Evolutionary conservation across 306 rosid species (phyloP).

Genomic region (Phaseolus lunatus): DNA sequence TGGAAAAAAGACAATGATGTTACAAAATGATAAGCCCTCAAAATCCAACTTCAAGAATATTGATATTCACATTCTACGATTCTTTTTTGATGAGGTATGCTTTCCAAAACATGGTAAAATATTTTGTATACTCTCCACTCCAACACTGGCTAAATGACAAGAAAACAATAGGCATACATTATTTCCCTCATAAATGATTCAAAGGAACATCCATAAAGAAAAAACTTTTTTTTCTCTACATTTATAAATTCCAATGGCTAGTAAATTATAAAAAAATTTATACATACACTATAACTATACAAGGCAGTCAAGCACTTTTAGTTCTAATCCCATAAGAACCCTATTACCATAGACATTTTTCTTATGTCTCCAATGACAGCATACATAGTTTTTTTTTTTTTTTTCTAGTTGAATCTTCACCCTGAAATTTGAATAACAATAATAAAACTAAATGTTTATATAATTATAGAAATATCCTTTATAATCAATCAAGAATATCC

Average conservation of each 20-base stretch:
- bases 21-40: not conserved
- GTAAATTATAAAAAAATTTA: constrained; percentile 6
- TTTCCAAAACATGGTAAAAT: constrained; percentile 15
- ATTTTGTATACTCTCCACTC: not conserved
- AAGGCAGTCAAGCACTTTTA: constrained; percentile 28
- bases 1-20: not conserved
- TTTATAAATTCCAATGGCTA: not conserved
- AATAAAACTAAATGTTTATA: too few species aligned
- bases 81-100: not conserved
- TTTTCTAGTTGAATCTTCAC: too few species aligned
- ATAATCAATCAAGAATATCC: too few species aligned
- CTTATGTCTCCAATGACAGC: constrained; percentile 32
- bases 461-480: too few species aligned
- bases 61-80: constrained; percentile 5
- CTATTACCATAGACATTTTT: constrained; percentile 1
- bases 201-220: not conserved
- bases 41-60: not conserved
- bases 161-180: not conserved
- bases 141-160: constrained; percentile 1
- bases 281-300: constrained; percentile 1
- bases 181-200: too few species aligned
- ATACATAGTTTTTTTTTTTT: constrained; percentile 7
- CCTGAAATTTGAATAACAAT: not conserved
- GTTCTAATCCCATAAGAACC: constrained; percentile 23
- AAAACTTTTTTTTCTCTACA: not conserved